phyloP scores from a whole-genome alignment of 2,329 filamentous ascomycete genomes.

The Aspergillus viridinutans region DNA sequence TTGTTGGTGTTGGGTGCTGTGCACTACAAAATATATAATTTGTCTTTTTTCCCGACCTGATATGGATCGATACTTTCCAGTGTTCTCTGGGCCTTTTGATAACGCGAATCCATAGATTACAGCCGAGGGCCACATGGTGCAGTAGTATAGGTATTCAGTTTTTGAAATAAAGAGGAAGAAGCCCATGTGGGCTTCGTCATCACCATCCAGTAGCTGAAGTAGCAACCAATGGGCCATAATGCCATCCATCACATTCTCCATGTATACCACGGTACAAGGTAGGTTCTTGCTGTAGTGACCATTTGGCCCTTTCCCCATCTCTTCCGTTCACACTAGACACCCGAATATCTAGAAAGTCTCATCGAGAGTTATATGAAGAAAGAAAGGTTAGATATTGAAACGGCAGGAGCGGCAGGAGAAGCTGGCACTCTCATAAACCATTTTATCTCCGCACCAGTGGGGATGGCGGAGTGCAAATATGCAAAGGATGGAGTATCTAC shows the following conservation, averaged over 20 bases:
- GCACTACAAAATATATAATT: not conserved
- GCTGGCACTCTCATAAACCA: not conserved
- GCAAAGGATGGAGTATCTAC: not conserved
- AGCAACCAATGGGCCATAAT: not conserved
- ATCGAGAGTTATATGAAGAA: not conserved
- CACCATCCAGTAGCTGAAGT: not conserved
- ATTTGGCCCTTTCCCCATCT: not conserved
- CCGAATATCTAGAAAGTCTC: not conserved
- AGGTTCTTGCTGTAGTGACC: too few species aligned
- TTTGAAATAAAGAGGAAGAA: not conserved
- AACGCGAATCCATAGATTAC: not conserved
- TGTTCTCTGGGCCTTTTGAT: not conserved
- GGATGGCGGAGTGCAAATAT: constrained; percentile 7
- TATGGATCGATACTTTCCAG: not conserved
- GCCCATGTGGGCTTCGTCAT: not conserved
- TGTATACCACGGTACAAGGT: not conserved
- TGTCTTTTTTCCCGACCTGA: not conserved
- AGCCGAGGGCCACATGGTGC: not conserved
- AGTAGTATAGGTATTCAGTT: not conserved
- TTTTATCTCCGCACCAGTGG: constrained; percentile 20
- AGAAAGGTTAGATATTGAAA: not conserved
- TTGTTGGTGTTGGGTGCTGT: not conserved
- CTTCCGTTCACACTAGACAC: not conserved
- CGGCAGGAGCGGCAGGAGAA: not conserved
- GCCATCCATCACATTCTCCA: too few species aligned